Base-by-base conservation (phyloP, 129 eudicot genomes). In the Mikania micrantha region DNA sequence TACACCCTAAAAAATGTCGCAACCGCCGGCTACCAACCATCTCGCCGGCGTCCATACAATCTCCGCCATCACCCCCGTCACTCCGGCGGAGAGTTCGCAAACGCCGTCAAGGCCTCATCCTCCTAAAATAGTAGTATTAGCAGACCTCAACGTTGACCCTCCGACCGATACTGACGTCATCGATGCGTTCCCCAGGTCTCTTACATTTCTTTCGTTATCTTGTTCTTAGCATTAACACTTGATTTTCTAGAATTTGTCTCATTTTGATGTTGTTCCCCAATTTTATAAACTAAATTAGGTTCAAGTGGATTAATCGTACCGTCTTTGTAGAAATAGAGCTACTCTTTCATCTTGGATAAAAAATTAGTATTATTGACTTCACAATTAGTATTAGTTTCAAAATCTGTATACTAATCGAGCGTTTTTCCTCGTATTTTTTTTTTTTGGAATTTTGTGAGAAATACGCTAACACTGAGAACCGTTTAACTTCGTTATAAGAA, bases 61-160 rank as follows among this genome's bases (percentile, higher is more conserved):
- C 67, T 9, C 59, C 67, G 20, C 74, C 62, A 12, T 60, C 76
- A 65, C 72, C 44, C 11, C 59, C 35, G 21, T 48, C 69, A 58
- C 60, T 32, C 64, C 54, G 56, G 75, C 60, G 45, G 80, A 78
- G 10, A 63, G 5, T 60, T 69, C 74, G 7, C 64, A 68, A 47
- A 9, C 72, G 45, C 82, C 71, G 53, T 61, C 72, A 9, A 80
- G 77, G 42, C 69, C 64, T 5, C 73, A 59, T 21, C 77, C 76
- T 48, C 77, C 80, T 19, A 89, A 80, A 79, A 60, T 74, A 27
- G 74, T 83, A 32, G 86, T 89, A 13, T 36, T 89, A 17, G 90
- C 96, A 64, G 97, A 90, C 85, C 87, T 90, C 58, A 90, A 90
- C 83, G 89, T 80, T 80, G 97, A 90, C 87, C 97, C 95, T 62